Evolutionary conservation across 2,329 filamentous ascomycete genomes (phyloP).

Genomic region (Domatiomyces catenatus): DNA sequence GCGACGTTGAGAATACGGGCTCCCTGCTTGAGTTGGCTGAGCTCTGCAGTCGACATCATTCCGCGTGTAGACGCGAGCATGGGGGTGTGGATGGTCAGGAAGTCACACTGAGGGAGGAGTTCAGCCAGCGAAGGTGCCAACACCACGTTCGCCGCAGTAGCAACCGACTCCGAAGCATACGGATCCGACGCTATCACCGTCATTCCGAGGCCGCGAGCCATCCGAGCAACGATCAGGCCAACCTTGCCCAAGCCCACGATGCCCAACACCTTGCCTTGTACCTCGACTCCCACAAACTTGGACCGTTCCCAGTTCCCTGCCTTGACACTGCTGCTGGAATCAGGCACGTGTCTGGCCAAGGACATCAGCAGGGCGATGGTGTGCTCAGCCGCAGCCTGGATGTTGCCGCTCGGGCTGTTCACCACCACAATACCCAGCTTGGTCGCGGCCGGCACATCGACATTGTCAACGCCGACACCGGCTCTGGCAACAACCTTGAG

Average conservation of each 20-base stretch:
- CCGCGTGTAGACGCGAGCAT: slow-evolving; percentile 62
- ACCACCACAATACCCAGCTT: slow-evolving; percentile 62
- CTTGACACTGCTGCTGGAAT: slow-evolving; percentile 54
- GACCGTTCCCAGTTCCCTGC: slow-evolving; percentile 60
- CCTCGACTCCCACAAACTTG: slow-evolving; percentile 59
- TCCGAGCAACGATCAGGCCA: slow-evolving; percentile 63
- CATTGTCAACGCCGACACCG: slow-evolving; percentile 71
- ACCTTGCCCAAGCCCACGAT: slow-evolving; percentile 72
- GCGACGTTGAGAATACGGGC: slow-evolving; percentile 66
- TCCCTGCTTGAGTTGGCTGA: slow-evolving; percentile 56
- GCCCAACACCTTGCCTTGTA: slow-evolving; percentile 60
- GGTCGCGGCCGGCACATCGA: slow-evolving; percentile 59
- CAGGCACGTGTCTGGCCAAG: slow-evolving; percentile 57
- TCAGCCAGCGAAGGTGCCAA: slow-evolving; percentile 43
- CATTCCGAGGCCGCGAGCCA: slow-evolving; percentile 65
- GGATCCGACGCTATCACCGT: slow-evolving; percentile 59
- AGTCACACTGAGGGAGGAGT: slow-evolving; percentile 54
- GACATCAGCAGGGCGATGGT: slow-evolving; percentile 61
- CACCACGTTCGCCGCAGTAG: slow-evolving; percentile 50
- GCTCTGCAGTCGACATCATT: slow-evolving; percentile 52
- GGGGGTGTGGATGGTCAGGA: slow-evolving; percentile 68
- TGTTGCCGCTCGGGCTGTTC: slow-evolving; percentile 66
- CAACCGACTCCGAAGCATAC: slow-evolving; percentile 60
- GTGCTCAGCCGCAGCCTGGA: slow-evolving; percentile 65
- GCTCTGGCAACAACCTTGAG: slow-evolving; percentile 66